Conservation (phyloP, 1,284 basidiomycete genomes). For the Xerocomus amazonicus region DNA sequence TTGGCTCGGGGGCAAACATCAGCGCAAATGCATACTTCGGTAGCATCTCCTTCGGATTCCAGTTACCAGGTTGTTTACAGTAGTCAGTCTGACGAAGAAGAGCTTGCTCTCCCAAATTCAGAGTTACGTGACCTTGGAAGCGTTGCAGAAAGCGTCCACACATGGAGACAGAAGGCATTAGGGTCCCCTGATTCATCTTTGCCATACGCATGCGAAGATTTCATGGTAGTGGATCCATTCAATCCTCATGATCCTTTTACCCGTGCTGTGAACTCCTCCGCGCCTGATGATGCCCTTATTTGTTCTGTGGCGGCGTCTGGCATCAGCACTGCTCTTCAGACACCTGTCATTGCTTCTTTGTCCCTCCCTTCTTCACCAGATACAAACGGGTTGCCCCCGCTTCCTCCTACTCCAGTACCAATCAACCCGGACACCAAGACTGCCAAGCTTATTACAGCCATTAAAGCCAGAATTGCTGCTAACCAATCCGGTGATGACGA, state of each 20-base stretch:
- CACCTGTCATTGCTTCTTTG: constrained; percentile 15
- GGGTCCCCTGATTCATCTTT: constrained; percentile 10
- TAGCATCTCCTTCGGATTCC: constrained; percentile 16
- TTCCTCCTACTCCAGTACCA: constrained; percentile 40
- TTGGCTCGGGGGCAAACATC: constrained; percentile 1
- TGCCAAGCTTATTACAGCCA: constrained; percentile 55
- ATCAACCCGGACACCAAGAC: constrained; percentile 49
- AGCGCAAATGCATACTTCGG: not conserved
- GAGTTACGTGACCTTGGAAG: constrained; percentile 25
- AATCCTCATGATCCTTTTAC: not conserved
- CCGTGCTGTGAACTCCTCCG: not conserved
- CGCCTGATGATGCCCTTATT: not conserved
- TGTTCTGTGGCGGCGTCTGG: not conserved
- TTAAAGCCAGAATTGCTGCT: constrained; percentile 53
- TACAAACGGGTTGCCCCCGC: constrained; percentile 21
- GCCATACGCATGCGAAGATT: not conserved
- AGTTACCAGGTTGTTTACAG: constrained; percentile 51
- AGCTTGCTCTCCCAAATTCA: constrained; percentile 38
- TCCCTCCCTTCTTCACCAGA: constrained; percentile 39
- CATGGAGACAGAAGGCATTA: constrained; percentile 39
- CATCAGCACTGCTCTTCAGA: constrained; percentile 5
- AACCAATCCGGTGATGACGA: constrained; percentile 43
- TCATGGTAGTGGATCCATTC: constrained; percentile 30
- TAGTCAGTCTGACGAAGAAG: constrained; percentile 66
- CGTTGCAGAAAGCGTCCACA: constrained; percentile 39